Evolutionary conservation across 768 basidiomycete genomes (phyloP).

Genomic region (Tubosaeta sp.): DNA sequence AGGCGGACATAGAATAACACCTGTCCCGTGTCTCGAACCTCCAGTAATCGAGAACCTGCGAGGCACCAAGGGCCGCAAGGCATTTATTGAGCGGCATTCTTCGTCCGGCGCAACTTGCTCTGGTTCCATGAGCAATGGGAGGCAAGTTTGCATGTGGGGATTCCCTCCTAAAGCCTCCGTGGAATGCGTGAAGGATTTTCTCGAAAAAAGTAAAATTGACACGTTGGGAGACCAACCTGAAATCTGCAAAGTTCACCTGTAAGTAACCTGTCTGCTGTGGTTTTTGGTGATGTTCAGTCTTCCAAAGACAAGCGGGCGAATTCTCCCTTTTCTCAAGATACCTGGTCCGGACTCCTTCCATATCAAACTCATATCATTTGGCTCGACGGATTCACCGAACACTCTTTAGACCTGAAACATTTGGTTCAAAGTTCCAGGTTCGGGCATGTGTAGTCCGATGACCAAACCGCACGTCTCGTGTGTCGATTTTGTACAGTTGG

Average conservation of each 20-base stretch:
- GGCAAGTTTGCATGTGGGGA: slow-evolving; percentile 57
- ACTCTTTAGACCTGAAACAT: slow-evolving; percentile 34
- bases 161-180: slow-evolving; percentile 47
- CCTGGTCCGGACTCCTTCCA: slow-evolving; percentile 50
- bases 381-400: slow-evolving; percentile 62
- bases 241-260: slow-evolving; percentile 50
- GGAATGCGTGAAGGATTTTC: slow-evolving; percentile 34
- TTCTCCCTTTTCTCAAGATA: slow-evolving; percentile 50
- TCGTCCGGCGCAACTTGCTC: slow-evolving; percentile 42
- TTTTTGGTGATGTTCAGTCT: slow-evolving; percentile 4
- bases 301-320: slow-evolving; percentile 31
- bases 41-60: slow-evolving; percentile 29
- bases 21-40: slow-evolving; percentile 28
- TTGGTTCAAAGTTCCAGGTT: slow-evolving; percentile 39
- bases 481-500: slow-evolving; percentile 7
- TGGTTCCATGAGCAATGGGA: slow-evolving; percentile 50
- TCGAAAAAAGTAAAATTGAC: slow-evolving; percentile 45
- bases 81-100: slow-evolving; percentile 34
- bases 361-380: slow-evolving; percentile 66
- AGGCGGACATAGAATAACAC: slow-evolving; percentile 40
- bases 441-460: slow-evolving; percentile 51
- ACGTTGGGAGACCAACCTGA: slow-evolving; percentile 38
- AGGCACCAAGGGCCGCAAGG: slow-evolving; percentile 38
- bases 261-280: slow-evolving; percentile 21
- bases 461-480: slow-evolving; percentile 3